These are phyloP conservation scores for Ricinus communis DNA, from an alignment of 345 rosid species.

Conservation along the genomic window DNA sequence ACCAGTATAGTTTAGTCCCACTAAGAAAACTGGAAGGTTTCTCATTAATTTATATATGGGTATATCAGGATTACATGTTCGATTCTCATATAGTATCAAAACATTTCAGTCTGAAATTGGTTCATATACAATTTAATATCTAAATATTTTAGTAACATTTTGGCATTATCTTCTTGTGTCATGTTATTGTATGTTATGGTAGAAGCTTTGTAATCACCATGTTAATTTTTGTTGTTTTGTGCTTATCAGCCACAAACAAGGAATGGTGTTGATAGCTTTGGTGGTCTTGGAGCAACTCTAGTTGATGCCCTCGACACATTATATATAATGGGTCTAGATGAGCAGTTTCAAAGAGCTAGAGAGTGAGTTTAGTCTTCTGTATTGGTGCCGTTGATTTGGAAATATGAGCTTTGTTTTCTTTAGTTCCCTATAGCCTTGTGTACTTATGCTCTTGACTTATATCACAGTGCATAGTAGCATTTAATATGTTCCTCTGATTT, in stretches of 20 bases:
- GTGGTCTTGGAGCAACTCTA: constrained; percentile 98
- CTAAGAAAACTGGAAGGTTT: no score
- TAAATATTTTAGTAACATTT: not conserved
- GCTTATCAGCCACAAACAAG: constrained; percentile 70
- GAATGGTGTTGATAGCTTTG: constrained; percentile 90
- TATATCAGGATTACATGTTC: no score
- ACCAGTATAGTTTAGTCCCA: no score
- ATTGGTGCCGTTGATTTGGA: not conserved
- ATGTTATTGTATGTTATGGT: constrained; percentile 6
- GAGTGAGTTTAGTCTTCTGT: constrained; percentile 59
- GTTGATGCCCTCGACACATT: constrained; percentile 89
- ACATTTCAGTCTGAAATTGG: no score
- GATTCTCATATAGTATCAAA: no score
- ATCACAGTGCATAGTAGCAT: no score
- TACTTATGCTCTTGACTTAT: no score
- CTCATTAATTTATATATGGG: no score
- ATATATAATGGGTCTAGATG: constrained; percentile 91
- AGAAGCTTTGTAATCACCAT: not conserved
- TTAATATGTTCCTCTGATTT: no score
- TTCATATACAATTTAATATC: no score
- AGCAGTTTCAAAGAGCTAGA: constrained; percentile 88
- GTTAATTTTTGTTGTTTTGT: constrained; percentile 2
- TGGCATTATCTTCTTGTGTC: not conserved
- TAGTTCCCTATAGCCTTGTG: no score
- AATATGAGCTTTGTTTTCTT: not conserved